A percentile compares a stretch with the other conserved stretches of the same genome.
These are phyloP conservation scores for Lenzites betulinus DNA, from an alignment of 768 basidiomycete genomes.

Conservation along the genomic window DNA sequence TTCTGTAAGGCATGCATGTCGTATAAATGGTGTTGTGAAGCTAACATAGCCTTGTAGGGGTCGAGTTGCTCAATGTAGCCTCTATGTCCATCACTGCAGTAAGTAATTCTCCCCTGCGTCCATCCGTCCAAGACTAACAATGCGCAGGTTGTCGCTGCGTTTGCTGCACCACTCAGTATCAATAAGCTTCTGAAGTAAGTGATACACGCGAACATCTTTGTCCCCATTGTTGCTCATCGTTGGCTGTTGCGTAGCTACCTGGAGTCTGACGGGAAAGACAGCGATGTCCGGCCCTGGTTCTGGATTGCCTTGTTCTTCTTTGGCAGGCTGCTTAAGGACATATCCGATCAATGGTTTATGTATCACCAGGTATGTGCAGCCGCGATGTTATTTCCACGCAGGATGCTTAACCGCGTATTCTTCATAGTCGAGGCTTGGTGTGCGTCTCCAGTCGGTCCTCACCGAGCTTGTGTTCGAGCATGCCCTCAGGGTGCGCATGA, in stretches of 20 bases:
- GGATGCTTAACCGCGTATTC: not conserved
- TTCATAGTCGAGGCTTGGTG: slow-evolving; percentile 42
- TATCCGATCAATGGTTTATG: slow-evolving; percentile 44
- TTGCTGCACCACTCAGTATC: slow-evolving; percentile 34
- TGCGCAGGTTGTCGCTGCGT: slow-evolving; percentile 22
- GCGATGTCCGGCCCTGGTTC: slow-evolving; percentile 48
- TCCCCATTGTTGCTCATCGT: not conserved
- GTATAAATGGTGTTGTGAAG: not conserved
- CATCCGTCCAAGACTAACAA: not conserved
- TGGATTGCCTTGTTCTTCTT: slow-evolving; percentile 43
- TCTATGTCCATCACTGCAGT: slow-evolving; percentile 23
- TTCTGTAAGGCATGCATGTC: slow-evolving; percentile 20
- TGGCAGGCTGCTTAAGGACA: slow-evolving; percentile 37
- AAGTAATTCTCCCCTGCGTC: not conserved
- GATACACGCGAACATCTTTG: not conserved
- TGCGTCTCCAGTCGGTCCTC: slow-evolving; percentile 52
- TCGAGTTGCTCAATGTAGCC: slow-evolving; percentile 22
- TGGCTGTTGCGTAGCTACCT: slow-evolving; percentile 33
- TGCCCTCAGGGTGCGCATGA: slow-evolving; percentile 63
- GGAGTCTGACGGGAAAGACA: slow-evolving; percentile 38
- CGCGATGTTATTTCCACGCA: not conserved
- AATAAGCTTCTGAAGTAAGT: slow-evolving; percentile 41
- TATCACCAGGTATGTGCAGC: slow-evolving; percentile 33
- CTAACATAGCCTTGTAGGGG: slow-evolving; percentile 6
- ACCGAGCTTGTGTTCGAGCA: slow-evolving; percentile 58